Percentiles rank a stretch among this genome's conserved stretches.
Conservation (phyloP, 1,284 basidiomycete species). For the Mycosarcoma maydis region DNA sequence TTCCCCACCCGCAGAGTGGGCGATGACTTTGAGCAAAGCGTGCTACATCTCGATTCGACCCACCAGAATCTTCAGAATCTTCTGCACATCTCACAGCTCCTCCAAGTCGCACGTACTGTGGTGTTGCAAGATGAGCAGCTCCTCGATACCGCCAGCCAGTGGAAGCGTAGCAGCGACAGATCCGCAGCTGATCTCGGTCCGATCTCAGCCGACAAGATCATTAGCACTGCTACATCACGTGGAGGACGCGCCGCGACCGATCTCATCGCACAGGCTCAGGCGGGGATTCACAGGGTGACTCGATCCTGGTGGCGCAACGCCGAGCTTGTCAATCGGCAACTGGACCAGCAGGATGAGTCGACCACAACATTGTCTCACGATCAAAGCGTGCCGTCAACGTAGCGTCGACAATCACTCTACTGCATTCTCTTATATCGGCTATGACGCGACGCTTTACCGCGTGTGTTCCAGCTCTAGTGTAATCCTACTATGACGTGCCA, state of each 20-base stretch:
- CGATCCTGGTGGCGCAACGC: slow-evolving; percentile 17
- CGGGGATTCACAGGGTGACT: slow-evolving; percentile 12
- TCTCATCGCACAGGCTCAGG: slow-evolving; percentile 19
- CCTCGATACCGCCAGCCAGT: slow-evolving; percentile 11
- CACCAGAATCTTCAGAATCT: slow-evolving; percentile 27
- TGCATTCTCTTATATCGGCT: too few species aligned
- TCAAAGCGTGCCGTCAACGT: not conserved
- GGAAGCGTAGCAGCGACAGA: not conserved
- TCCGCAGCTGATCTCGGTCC: slow-evolving; percentile 5
- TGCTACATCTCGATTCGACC: slow-evolving; percentile 25
- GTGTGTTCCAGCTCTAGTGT: too few species aligned
- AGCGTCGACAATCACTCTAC: not conserved
- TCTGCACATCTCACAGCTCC: slow-evolving; percentile 26
- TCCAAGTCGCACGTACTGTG: slow-evolving; percentile 14
- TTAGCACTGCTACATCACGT: slow-evolving; percentile 5
- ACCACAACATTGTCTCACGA: not conserved
- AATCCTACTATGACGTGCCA: too few species aligned
- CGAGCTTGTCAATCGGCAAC: slow-evolving; percentile 14
- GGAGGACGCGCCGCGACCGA: slow-evolving; percentile 10
- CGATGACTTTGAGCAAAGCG: slow-evolving; percentile 24
- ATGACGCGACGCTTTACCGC: too few species aligned
- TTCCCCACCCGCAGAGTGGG: slow-evolving; percentile 8
- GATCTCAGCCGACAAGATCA: slow-evolving; percentile 9
- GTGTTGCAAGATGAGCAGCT: slow-evolving; percentile 21
- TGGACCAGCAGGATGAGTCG: slow-evolving; percentile 6